Conservation (phyloP, 1,139 yeast genomes). For the Kurtzmaniella quercitrusa region DNA sequence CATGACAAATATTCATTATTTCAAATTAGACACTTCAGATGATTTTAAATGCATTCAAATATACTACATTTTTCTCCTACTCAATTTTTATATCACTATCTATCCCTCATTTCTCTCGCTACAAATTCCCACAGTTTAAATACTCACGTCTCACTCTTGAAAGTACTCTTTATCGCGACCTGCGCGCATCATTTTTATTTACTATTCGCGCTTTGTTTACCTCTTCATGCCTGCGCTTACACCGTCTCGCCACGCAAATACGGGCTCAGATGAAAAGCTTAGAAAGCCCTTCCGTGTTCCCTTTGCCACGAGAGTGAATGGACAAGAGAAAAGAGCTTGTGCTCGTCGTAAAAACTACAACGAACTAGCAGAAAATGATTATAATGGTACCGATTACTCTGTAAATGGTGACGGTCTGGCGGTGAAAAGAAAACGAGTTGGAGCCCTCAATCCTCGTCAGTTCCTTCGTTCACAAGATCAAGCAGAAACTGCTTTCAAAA, state of each 20-base stretch:
- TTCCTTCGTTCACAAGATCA: conserved; percentile 26
- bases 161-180: no score
- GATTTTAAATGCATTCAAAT: no score
- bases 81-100: no score
- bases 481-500: conserved; percentile 30
- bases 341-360: conserved; percentile 16
- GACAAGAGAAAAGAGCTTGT: conserved; percentile 11
- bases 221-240: conserved; percentile 1
- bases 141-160: no score
- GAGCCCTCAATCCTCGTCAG: conserved; percentile 50
- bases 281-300: conserved; percentile 43
- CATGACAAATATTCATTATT: no score
- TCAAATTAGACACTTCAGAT: no score
- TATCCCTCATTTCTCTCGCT: background rate
- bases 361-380: conserved; percentile 9
- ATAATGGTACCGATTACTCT: background rate
- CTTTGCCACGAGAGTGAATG: conserved; percentile 23
- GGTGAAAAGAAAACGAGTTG: conserved; percentile 29
- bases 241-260: background rate
- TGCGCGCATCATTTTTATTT: background rate
- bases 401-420: conserved; percentile 26
- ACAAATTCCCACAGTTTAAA: background rate
- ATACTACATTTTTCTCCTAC: no score
- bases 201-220: background rate
- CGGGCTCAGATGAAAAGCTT: conserved; percentile 27